Conservation (phyloP, 225 moss, liverwort and hornwort species). For the Bryum argenteum region DNA sequence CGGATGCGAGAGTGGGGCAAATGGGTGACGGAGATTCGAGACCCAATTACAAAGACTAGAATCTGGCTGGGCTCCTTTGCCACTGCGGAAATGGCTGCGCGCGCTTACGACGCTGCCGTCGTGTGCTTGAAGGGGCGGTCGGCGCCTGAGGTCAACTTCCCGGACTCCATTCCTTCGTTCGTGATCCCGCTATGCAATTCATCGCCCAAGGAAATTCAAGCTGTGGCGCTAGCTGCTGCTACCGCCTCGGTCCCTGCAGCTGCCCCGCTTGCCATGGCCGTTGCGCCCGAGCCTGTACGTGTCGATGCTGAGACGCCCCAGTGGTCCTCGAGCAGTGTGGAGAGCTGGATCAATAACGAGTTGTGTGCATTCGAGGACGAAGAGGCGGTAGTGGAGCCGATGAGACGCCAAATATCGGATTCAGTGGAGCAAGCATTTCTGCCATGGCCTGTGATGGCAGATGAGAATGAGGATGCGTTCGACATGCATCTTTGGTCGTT, state of each 20-base stretch:
- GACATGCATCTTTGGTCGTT: slow-evolving; percentile 18
- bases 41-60: slow-evolving; percentile 46
- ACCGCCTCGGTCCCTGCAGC: slow-evolving; percentile 32
- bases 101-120: slow-evolving; percentile 56
- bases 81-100: slow-evolving; percentile 54
- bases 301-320: neutral
- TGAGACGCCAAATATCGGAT: slow-evolving; percentile 6
- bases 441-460: neutral
- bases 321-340: slow-evolving; percentile 14
- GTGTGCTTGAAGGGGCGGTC: slow-evolving; percentile 47
- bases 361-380: neutral
- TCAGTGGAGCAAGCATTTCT: neutral
- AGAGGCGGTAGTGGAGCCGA: neutral
- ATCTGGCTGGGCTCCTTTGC: slow-evolving; percentile 60
- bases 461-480: neutral
- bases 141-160: slow-evolving; percentile 49
- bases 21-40: slow-evolving; percentile 53
- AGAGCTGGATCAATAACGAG: slow-evolving; percentile 31
- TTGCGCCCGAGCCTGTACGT: neutral
- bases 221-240: slow-evolving; percentile 49
- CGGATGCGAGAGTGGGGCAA: slow-evolving; percentile 61
- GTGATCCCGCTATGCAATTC: slow-evolving; percentile 22
- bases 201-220: slow-evolving; percentile 50
- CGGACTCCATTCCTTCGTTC: slow-evolving; percentile 36
- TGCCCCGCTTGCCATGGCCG: slow-evolving; percentile 21